phyloP scores from a whole-genome alignment of 768 basidiomycete genomes.

The Basidioascus undulatus region DNA sequence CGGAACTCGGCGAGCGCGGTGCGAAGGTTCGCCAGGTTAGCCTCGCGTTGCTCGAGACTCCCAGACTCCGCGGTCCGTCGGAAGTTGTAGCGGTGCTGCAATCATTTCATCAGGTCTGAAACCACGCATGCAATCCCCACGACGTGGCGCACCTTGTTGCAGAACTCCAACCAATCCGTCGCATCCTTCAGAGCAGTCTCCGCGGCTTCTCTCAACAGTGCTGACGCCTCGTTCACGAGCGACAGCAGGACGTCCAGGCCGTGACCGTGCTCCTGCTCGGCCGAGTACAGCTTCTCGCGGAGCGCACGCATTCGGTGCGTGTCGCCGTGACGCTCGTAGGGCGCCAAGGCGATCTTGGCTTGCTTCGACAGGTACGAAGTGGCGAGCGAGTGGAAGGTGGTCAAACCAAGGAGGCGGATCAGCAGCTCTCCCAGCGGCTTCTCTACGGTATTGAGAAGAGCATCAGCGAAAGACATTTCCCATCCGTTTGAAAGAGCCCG shows the following conservation, averaged over 20 bases:
- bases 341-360: neutral
- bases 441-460: constrained; percentile 1
- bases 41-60: constrained; percentile 7
- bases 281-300: neutral
- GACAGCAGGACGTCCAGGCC: constrained; percentile 16
- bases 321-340: neutral
- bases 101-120: too few relatives aligned
- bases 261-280: constrained; percentile 11
- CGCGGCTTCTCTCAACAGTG: too few relatives aligned
- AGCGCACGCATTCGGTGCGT: constrained; percentile 4
- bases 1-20: constrained; percentile 10
- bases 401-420: neutral
- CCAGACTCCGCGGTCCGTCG: neutral
- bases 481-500: too few relatives aligned
- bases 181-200: too few relatives aligned
- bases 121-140: too few relatives aligned
- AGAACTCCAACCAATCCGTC: too few relatives aligned
- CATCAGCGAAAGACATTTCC: too few relatives aligned
- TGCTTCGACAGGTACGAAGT: too few relatives aligned
- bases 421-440: constrained; percentile 4
- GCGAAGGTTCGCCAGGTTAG: constrained; percentile 8
- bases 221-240: constrained; percentile 5
- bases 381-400: too few relatives aligned
- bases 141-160: too few relatives aligned
- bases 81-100: too few relatives aligned